A percentile compares a stretch with the other conserved stretches of the same genome.
Evolutionary conservation across 1,284 basidiomycete species (phyloP).

Genomic region (Dichomitus squalens): DNA sequence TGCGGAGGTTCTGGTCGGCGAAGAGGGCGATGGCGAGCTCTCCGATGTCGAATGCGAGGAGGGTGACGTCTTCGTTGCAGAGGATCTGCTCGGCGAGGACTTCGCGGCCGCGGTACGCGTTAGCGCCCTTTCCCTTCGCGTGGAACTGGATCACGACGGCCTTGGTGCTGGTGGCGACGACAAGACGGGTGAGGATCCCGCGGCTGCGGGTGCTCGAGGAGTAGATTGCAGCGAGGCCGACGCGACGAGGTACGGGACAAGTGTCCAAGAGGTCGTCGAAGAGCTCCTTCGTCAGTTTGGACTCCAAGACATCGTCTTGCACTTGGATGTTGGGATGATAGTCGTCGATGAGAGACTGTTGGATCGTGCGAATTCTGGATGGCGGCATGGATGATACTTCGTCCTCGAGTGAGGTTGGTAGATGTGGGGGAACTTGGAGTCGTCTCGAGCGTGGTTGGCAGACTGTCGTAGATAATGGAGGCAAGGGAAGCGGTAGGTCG

Average conservation of each 20-base stretch:
- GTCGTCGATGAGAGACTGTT: slow-evolving; percentile 32
- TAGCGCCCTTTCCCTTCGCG: slow-evolving; percentile 21
- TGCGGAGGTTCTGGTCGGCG: slow-evolving; percentile 40
- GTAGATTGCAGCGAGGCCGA: slow-evolving; percentile 36
- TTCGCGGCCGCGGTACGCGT: slow-evolving; percentile 24
- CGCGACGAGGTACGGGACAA: slow-evolving; percentile 16
- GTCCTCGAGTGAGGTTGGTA: background rate
- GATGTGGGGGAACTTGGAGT: background rate
- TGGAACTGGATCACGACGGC: slow-evolving; percentile 33
- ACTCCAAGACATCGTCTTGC: slow-evolving; percentile 23
- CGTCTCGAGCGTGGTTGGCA: slow-evolving; percentile 14
- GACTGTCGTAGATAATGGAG: background rate
- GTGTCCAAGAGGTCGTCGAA: slow-evolving; percentile 19
- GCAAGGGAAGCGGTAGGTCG: background rate
- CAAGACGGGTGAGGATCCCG: slow-evolving; percentile 31
- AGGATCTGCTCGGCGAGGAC: slow-evolving; percentile 30
- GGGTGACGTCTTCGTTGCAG: slow-evolving; percentile 26
- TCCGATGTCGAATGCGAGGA: slow-evolving; percentile 48
- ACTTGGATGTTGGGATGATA: slow-evolving; percentile 21
- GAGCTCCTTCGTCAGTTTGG: slow-evolving; percentile 23
- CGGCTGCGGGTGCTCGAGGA: slow-evolving; percentile 7
- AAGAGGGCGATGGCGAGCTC: slow-evolving; percentile 44
- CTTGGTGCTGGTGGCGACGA: slow-evolving; percentile 24
- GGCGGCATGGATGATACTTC: slow-evolving; percentile 24
- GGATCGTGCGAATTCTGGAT: slow-evolving; percentile 13